Conservation (phyloP, 768 basidiomycete species). For the Kwoniella dejecticola region DNA sequence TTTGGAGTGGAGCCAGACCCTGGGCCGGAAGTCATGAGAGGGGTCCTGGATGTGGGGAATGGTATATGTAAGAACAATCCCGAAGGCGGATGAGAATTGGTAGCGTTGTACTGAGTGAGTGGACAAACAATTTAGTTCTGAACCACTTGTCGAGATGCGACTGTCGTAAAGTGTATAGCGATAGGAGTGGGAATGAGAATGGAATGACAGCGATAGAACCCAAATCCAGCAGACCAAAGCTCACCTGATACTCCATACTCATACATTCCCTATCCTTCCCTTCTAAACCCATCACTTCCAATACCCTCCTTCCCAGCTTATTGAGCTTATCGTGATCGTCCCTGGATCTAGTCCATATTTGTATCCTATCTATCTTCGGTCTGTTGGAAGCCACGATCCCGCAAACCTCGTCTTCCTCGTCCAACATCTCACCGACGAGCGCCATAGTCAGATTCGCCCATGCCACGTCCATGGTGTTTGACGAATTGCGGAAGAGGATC, state of each 20-base stretch:
- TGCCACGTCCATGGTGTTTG: conserved; percentile 71
- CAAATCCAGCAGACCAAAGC: background rate
- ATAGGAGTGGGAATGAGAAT: too few species aligned
- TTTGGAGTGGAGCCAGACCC: background rate
- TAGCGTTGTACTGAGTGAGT: conserved; percentile 36
- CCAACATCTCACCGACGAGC: conserved; percentile 73
- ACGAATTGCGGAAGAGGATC: conserved; percentile 84
- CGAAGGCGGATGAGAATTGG: conserved; percentile 35
- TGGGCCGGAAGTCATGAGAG: too few species aligned
- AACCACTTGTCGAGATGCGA: too few species aligned
- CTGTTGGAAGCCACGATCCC: conserved; percentile 79
- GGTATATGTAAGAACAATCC: conserved; percentile 37
- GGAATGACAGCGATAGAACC: too few species aligned
- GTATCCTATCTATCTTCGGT: conserved; percentile 84
- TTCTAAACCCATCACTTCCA: conserved; percentile 78
- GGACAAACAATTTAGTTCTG: too few species aligned
- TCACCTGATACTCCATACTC: conserved; percentile 86
- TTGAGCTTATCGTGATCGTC: conserved; percentile 85
- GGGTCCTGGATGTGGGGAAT: too few species aligned
- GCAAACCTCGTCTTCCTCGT: conserved; percentile 71
- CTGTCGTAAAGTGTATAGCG: too few species aligned
- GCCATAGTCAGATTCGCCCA: conserved; percentile 92
- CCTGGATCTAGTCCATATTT: conserved; percentile 84
- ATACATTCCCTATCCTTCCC: conserved; percentile 71
- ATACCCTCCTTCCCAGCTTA: conserved; percentile 76